phyloP scores from a whole-genome alignment of 202 grass and related monocot genomes.

The Miscanthus sacchariflorus region DNA sequence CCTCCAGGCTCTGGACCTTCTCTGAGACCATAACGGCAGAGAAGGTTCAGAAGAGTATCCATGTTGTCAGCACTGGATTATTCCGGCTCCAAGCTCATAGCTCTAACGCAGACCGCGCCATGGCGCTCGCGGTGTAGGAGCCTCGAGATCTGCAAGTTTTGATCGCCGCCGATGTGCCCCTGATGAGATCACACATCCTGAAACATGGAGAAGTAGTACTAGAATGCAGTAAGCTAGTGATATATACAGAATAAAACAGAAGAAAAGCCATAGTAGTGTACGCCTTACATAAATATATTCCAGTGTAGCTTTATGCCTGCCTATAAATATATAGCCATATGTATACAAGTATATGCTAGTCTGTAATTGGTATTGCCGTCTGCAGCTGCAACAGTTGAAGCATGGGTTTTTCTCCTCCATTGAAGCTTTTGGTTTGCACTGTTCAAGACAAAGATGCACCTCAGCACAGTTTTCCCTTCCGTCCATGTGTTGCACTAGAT shows the following conservation, averaged over 20 bases:
- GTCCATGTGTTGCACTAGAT: slow-evolving; percentile 22
- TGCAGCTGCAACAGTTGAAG: slow-evolving; percentile 24
- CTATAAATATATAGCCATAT: slow-evolving; percentile 40
- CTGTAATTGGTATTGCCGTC: slow-evolving; percentile 5
- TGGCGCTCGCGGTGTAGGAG: slow-evolving; percentile 47
- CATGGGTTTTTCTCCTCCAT: neutral
- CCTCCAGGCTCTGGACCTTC: slow-evolving; percentile 73
- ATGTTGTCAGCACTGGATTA: neutral
- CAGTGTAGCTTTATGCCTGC: slow-evolving; percentile 22
- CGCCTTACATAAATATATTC: neutral
- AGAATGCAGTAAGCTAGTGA: neutral
- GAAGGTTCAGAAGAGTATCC: slow-evolving; percentile 39
- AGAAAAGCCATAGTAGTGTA: neutral
- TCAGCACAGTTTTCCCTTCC: neutral
- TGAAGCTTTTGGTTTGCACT: neutral
- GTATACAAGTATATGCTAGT: slow-evolving; percentile 29
- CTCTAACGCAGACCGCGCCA: slow-evolving; percentile 43
- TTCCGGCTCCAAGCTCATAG: slow-evolving; percentile 55
- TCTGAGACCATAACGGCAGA: slow-evolving; percentile 64
- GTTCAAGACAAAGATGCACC: neutral
- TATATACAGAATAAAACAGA: neutral
- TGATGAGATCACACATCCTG: slow-evolving; percentile 2
- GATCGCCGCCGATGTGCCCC: neutral
- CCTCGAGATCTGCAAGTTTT: slow-evolving; percentile 36
- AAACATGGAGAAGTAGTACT: neutral